Base-by-base conservation (phyloP, 2,329 filamentous ascomycete species). In the Aspergillus tanneri region DNA sequence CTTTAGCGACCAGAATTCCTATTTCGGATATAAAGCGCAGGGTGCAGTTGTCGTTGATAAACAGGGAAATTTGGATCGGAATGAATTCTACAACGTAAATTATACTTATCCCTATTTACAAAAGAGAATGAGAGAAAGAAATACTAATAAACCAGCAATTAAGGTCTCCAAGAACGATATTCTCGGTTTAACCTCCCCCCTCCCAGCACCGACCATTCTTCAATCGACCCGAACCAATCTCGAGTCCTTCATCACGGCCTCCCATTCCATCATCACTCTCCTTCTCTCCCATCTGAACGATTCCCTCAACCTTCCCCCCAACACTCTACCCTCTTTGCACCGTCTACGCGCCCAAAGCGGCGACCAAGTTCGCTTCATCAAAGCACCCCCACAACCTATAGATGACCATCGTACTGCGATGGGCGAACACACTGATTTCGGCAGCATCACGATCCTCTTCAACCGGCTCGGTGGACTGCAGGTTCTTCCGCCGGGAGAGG, bases 391-490 rank as follows among this genome's bases (percentile, higher is more conserved):
- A 2, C 76, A 78, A 53, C 69, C 72, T 3, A 47, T 56, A 3
- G 64, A 72, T 25, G 71, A 76, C 55, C 62, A 66, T 19, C 66
- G 64, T 30, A 72, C 73, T 3, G 72, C 74, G 2, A 57, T 79
- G 18, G 76, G 76, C 18, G 76, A 77, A 47, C 80, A 83, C 57
- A 81, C 78, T 2, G 80, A 82, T 54, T 81, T 81, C 53, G 79
- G 78, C 37, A 76, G 70, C 43, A 68, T 82, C 5, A 82, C 80
- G 0, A 64, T 82, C 4, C 70, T 83, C 2, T 80, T 82, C 63
- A 82, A 81, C 62, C 71, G 77, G 0, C 61, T 82, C 2, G 79
- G 79, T 0, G 79, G 79, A 0, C 66, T 82, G 6, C 79, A 82
- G 57, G 74, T 82, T 3, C 66, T 76, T 3, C 70, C 74, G 0